phyloP scores from a whole-genome alignment of 768 basidiomycete species.

The Leccinum rimulosum region DNA sequence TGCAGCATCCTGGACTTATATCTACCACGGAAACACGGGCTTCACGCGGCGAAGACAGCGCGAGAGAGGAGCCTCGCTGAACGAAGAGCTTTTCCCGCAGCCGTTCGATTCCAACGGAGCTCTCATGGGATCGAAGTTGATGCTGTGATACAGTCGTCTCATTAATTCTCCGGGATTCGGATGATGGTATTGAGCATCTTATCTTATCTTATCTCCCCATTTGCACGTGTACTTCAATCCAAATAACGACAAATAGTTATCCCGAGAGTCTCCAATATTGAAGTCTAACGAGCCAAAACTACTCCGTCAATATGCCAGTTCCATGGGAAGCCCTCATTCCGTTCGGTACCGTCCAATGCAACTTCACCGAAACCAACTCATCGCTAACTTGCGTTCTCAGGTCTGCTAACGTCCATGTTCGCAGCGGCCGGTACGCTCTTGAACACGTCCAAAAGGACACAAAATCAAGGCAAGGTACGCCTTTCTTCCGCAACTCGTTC shows the following conservation, averaged over 20 bases:
- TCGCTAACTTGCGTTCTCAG: constrained; percentile 37
- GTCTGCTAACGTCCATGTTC: constrained; percentile 84
- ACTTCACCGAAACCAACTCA: too few relatives aligned
- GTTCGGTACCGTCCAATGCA: constrained; percentile 54
- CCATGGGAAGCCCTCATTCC: constrained; percentile 98
- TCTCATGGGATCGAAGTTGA: background rate
- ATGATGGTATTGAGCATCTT: too few relatives aligned
- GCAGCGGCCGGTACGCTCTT: constrained; percentile 87
- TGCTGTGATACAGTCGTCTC: too few relatives aligned
- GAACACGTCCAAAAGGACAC: constrained; percentile 70
- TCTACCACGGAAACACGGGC: background rate
- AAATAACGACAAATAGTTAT: constrained; percentile 25
- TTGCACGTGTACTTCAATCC: background rate
- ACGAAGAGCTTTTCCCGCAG: background rate
- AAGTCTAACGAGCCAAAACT: background rate
- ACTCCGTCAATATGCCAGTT: constrained; percentile 71
- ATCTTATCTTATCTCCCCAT: background rate
- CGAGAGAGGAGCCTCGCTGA: background rate
- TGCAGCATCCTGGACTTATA: constrained; percentile 1
- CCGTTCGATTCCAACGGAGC: background rate
- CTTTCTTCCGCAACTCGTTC: background rate
- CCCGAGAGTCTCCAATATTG: background rate
- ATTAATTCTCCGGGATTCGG: too few relatives aligned
- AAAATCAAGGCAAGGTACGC: constrained; percentile 88
- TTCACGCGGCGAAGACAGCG: background rate